Evolutionary conservation across 1,139 yeast species (phyloP).

Genomic region (Saccharomyces uvarum): DNA sequence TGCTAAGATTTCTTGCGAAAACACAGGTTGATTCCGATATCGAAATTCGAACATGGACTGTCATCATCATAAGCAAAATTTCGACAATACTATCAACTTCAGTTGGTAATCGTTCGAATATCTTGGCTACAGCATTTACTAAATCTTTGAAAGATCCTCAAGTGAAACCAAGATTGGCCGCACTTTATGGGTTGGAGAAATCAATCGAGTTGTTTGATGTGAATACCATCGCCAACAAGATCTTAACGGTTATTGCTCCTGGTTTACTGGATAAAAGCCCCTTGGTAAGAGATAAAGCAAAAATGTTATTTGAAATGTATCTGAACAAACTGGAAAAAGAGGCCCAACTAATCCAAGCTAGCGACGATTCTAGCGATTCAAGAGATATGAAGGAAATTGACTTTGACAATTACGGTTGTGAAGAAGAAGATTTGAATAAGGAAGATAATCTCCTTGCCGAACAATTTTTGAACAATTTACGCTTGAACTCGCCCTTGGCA

Average conservation of each 20-base stretch:
- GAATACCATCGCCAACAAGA: constrained; percentile 69
- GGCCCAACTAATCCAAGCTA: constrained; percentile 48
- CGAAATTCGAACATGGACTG: constrained; percentile 79
- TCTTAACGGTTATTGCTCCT: constrained; percentile 82
- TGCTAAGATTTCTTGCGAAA: constrained; percentile 73
- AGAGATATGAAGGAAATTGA: constrained; percentile 24
- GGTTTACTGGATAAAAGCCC: constrained; percentile 69
- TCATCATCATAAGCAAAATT: constrained; percentile 65
- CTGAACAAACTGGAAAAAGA: constrained; percentile 58
- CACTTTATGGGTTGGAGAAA: constrained; percentile 64
- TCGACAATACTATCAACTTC: constrained; percentile 53
- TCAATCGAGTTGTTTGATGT: constrained; percentile 62
- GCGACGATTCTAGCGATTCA: constrained; percentile 36
- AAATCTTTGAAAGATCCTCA: constrained; percentile 77
- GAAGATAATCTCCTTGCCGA: constrained; percentile 4
- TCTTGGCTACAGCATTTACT: constrained; percentile 78
- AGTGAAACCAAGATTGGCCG: constrained; percentile 68
- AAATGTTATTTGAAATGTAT: constrained; percentile 54
- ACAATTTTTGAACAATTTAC: constrained; percentile 26
- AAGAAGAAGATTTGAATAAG: constrained; percentile 12
- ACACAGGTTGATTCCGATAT: constrained; percentile 81
- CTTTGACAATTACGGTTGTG: constrained; percentile 20
- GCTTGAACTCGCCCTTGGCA: constrained; percentile 5
- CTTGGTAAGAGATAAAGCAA: constrained; percentile 66
- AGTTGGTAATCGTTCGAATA: constrained; percentile 50